phyloP scores from a whole-genome alignment of 2,329 filamentous ascomycete genomes.

The Grosmannia serpens region DNA sequence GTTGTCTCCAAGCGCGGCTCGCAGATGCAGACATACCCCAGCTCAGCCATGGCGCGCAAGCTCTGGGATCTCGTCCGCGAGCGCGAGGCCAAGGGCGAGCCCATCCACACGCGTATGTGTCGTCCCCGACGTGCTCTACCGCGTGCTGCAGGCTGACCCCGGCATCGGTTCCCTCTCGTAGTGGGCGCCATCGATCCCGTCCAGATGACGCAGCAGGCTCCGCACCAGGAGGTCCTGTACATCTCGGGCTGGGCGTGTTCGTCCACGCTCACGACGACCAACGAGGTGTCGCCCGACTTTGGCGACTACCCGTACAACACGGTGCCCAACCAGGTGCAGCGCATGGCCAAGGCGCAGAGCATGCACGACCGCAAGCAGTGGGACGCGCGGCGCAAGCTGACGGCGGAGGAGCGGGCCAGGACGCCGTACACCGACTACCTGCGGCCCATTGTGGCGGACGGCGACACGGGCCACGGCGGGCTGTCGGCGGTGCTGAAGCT shows the following conservation, averaged over 20 bases:
- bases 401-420: conserved; percentile 55
- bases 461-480: conserved; percentile 91
- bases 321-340: conserved; percentile 94
- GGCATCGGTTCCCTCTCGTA: conserved; percentile 21
- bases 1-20: conserved; percentile 89
- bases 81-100: conserved; percentile 64
- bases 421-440: conserved; percentile 82
- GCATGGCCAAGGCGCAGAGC: conserved; percentile 90
- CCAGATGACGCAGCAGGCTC: conserved; percentile 97
- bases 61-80: conserved; percentile 82
- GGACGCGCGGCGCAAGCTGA: conserved; percentile 72
- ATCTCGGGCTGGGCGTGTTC: conserved; percentile 97
- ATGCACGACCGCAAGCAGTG: conserved; percentile 95
- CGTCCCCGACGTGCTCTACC: neutral
- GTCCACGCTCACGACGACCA: conserved; percentile 80
- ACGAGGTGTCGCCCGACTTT: conserved; percentile 95
- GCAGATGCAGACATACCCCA: conserved; percentile 77
- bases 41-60: conserved; percentile 89
- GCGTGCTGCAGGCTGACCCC: neutral
- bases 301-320: conserved; percentile 99
- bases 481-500: conserved; percentile 89
- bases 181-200: conserved; percentile 98
- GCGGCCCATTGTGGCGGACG: conserved; percentile 89
- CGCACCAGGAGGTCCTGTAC: conserved; percentile 92
- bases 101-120: conserved; percentile 77